Evolutionary conservation across 192 early-diverging fungal species (phyloP), one percentile per base, ranked within the genome.

Genomic region (Glomus cerebriforme): DNA sequence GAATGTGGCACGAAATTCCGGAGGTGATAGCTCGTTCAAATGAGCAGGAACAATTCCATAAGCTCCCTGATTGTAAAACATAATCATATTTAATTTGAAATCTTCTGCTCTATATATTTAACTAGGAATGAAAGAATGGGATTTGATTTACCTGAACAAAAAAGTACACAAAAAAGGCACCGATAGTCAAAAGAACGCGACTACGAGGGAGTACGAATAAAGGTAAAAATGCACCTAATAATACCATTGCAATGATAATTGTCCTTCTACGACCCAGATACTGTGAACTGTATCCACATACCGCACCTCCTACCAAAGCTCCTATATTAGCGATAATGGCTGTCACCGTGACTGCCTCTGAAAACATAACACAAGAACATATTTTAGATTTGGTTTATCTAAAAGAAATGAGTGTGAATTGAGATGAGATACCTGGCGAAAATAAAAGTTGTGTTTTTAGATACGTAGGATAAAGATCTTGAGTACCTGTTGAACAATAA

Each of bases 381-480:
- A 43, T 43, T 43, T 43, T 43, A 43, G 37, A 39, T 9, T n/a
- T 7, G 9, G 39, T 43, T 43, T 43, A 39, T 39, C 9, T 9
- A 8, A n/a, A n/a, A n/a, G n/a, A n/a, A n/a, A n/a, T n/a, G n/a
- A n/a, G n/a, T n/a, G n/a, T n/a, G n/a, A n/a, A n/a, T 39, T 39
- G 37, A 39, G 39, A 43, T 43, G 12, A 43, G 10, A 1, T 43
- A 54, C 47, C 17, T n/a, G 49, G 19, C 0, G 49, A 22, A 54
- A 22, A 54, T 54, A 17, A 17, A 19, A 54, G 49, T 54, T 54
- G 49, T 54, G 19, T 22, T 54, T 22, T 54, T 2, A 54, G 80
- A 79, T 88, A 92, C 19, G 93, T 92, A 13, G 93, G 93, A 73
- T 87, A 93, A 49, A 94, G 77, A 80, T 93, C 93, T 78, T 93